These are phyloP conservation scores for Magnaporthiopsis incrustans DNA, from an alignment of 2,329 filamentous ascomycete species.

Conservation along the genomic window DNA sequence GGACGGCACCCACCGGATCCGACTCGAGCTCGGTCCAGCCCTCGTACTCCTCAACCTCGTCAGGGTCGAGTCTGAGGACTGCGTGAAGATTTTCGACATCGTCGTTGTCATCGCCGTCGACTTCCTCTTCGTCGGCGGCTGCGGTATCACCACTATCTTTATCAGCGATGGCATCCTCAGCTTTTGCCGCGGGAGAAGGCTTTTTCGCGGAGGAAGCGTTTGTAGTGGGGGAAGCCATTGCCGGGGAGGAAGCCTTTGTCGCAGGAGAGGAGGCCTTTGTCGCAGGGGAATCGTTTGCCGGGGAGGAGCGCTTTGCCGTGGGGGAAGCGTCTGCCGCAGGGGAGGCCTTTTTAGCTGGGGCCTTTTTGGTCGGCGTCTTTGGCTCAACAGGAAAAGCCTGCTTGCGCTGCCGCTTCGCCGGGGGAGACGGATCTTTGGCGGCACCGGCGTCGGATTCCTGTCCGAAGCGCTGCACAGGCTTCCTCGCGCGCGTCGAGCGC, in stretches of 20 bases:
- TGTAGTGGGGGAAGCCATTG: too few species aligned
- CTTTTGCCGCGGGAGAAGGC: not conserved
- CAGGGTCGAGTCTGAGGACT: slow-evolving; percentile 37
- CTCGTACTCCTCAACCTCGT: slow-evolving; percentile 54
- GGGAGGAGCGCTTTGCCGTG: too few species aligned
- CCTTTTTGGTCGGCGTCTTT: too few species aligned
- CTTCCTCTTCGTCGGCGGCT: slow-evolving; percentile 5
- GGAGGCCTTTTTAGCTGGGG: too few species aligned
- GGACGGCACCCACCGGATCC: slow-evolving; percentile 59
- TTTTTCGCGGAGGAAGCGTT: not conserved
- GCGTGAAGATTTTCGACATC: not conserved
- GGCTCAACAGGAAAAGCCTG: not conserved
- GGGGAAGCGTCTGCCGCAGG: too few species aligned
- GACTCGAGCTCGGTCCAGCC: slow-evolving; percentile 84
- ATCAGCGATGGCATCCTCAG: not conserved
- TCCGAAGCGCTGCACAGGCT: not conserved
- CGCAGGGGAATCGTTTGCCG: too few species aligned
- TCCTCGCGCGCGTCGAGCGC: not conserved
- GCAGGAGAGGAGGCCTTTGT: too few species aligned
- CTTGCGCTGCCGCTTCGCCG: slow-evolving; percentile 8
- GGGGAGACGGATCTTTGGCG: slow-evolving; percentile 3
- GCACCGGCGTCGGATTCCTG: not conserved
- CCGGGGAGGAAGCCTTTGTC: too few species aligned
- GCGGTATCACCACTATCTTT: not conserved
- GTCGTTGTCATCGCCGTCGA: slow-evolving; percentile 29